phyloP scores from a whole-genome alignment of 1,139 yeast genomes.

The Hansenula lynferdii region DNA sequence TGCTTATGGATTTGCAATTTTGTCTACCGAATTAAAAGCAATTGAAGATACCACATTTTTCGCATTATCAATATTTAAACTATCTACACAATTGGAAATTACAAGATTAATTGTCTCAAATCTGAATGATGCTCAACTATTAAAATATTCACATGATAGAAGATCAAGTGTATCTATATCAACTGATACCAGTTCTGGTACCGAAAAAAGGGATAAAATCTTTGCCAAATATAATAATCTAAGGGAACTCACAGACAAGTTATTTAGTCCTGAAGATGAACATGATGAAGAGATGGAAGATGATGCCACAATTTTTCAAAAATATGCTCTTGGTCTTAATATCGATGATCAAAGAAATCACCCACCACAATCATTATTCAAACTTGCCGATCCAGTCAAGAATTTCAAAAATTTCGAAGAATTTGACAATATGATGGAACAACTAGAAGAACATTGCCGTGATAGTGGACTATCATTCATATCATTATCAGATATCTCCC shows the following conservation, averaged over 20 bases:
- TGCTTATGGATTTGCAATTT: not conserved
- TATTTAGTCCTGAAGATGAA: not conserved
- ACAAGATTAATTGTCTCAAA: not conserved
- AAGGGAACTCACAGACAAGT: not conserved
- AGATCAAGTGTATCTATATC: too few relatives aligned
- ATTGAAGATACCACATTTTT: not conserved
- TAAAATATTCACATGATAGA: constrained; percentile 1
- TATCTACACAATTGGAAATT: constrained; percentile 12
- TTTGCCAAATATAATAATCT: too few relatives aligned
- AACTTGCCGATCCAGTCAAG: constrained; percentile 12
- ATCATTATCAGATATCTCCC: constrained; percentile 5
- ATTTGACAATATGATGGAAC: constrained; percentile 47
- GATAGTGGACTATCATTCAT: constrained; percentile 24
- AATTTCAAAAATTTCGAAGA: constrained; percentile 34
- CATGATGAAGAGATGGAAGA: not conserved
- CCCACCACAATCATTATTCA: constrained; percentile 25
- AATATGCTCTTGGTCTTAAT: constrained; percentile 9
- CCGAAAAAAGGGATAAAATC: too few relatives aligned
- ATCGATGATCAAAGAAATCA: constrained; percentile 6
- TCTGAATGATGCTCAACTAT: not conserved
- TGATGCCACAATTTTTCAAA: constrained; percentile 12
- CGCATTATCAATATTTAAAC: constrained; percentile 6
- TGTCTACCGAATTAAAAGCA: constrained; percentile 6
- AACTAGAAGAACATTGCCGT: constrained; percentile 35
- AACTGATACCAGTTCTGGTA: too few relatives aligned